These are phyloP conservation scores for Phlebiopsis gigantea DNA, from an alignment of 768 basidiomycete genomes.

Conservation along the genomic window DNA sequence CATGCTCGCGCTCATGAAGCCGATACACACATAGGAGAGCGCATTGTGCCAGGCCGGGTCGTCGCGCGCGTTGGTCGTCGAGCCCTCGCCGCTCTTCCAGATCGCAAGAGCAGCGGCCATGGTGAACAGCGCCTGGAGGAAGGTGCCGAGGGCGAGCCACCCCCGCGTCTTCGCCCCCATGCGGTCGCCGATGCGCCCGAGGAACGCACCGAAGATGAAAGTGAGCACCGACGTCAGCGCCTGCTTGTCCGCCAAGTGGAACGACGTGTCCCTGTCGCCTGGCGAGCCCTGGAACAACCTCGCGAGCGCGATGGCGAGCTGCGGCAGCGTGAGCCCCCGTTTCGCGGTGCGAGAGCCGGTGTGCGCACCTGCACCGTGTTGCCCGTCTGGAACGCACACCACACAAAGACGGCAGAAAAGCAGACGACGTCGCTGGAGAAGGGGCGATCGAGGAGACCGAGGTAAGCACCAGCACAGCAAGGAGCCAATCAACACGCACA, in stretches of 20 bases:
- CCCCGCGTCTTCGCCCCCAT: slow-evolving; percentile 66
- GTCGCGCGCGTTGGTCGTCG: slow-evolving; percentile 48
- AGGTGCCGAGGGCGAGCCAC: slow-evolving; percentile 70
- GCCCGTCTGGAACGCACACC: slow-evolving; percentile 85
- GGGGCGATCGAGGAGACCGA: neutral
- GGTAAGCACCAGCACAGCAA: slow-evolving; percentile 21
- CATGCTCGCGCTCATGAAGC: slow-evolving; percentile 73
- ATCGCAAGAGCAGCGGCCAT: slow-evolving; percentile 67
- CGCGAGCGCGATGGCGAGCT: slow-evolving; percentile 78
- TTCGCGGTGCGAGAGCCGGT: neutral
- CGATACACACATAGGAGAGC: slow-evolving; percentile 64
- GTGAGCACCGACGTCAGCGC: slow-evolving; percentile 73
- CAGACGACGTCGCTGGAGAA: slow-evolving; percentile 56
- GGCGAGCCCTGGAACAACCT: slow-evolving; percentile 60
- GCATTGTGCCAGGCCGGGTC: slow-evolving; percentile 68
- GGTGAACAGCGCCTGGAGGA: slow-evolving; percentile 72
- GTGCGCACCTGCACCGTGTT: slow-evolving; percentile 58
- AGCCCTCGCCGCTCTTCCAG: slow-evolving; percentile 61
- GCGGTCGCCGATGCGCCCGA: slow-evolving; percentile 81
- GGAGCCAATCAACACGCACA: slow-evolving; percentile 33
- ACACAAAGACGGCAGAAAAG: slow-evolving; percentile 77
- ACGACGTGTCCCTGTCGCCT: slow-evolving; percentile 45
- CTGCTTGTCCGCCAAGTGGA: slow-evolving; percentile 81
- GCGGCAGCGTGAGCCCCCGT: slow-evolving; percentile 5
- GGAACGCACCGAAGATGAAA: slow-evolving; percentile 73